Percentiles rank a stretch among this genome's conserved stretches.
Evolutionary conservation across 768 basidiomycete species (phyloP).

Genomic region (Boletus reticuloceps): DNA sequence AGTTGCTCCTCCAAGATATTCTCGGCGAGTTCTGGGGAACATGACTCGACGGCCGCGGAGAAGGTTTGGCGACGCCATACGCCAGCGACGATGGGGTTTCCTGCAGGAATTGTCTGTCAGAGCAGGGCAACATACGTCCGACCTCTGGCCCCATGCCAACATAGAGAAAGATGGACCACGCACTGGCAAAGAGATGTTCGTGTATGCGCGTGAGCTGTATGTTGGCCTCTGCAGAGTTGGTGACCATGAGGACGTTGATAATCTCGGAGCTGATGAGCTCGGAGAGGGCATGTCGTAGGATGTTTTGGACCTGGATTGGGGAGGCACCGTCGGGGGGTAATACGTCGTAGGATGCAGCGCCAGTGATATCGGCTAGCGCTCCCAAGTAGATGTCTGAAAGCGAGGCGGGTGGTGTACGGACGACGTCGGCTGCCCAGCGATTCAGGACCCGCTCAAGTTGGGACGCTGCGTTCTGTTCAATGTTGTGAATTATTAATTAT

Average conservation of each 20-base stretch:
- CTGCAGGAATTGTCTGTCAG: constrained; percentile 35
- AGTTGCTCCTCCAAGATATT: constrained; percentile 71
- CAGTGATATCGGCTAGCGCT: constrained; percentile 56
- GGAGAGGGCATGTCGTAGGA: constrained; percentile 78
- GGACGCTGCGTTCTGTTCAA: constrained; percentile 68
- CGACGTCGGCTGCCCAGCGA: constrained; percentile 59
- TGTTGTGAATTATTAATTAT: not conserved
- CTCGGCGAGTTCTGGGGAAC: constrained; percentile 66
- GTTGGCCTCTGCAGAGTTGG: constrained; percentile 83
- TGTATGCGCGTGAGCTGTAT: constrained; percentile 82
- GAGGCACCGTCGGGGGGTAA: constrained; percentile 41
- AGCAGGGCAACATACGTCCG: not conserved
- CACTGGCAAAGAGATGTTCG: constrained; percentile 83
- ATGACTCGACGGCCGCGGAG: constrained; percentile 47
- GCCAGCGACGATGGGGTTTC: constrained; percentile 83
- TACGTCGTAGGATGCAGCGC: constrained; percentile 39
- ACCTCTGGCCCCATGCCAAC: not conserved
- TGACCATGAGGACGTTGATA: constrained; percentile 83
- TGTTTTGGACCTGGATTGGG: constrained; percentile 73
- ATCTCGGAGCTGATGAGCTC: constrained; percentile 73
- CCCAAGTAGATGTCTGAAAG: constrained; percentile 56
- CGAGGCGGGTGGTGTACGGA: constrained; percentile 17
- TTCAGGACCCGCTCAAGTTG: constrained; percentile 82
- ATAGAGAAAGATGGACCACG: constrained; percentile 27
- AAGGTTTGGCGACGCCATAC: constrained; percentile 60